Evolutionary conservation across 345 rosid genomes (phyloP), one percentile per base, ranked within the genome.

Genomic region (Aethionema arabicum): DNA sequence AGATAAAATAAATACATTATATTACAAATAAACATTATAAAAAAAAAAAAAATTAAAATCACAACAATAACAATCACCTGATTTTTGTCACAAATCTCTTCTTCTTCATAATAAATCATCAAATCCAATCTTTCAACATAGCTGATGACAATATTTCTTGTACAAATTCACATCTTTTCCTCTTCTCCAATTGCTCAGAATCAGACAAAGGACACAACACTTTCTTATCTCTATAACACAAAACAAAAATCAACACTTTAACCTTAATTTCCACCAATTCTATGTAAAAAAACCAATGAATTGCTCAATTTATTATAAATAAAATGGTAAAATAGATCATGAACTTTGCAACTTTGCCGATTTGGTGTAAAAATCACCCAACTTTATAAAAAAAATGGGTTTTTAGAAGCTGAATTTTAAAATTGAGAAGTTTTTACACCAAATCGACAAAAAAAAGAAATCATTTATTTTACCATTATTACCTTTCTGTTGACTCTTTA

Each of bases 101-200:
- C 2, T 21, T 21, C 27, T 53, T 70, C 69, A 70, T 46, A 70
- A 70, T 46, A 70, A 68, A 54, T 50, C 56, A 46, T 56, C 74
- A 11, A 33, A 12, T 42, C 39, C 64, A 35, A 35, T 35, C 3
- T 2, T 35, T 38, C 66, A 84, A 61, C 68, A 89, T 74, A 59
- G 87, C 79, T 51, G 96, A 86, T 42, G 77, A 66, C 49, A 84
- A 56, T 15, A 89, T 60, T 63, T 79, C 85, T 78, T 78, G 91
- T 72, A 84, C 84, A 78, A 79, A 89, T 58, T 77, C 74, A 49
- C 89, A 72, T 72, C 78, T 84, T 37, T 73, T 79, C 32, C 81
- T 77, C 79, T 81, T 84, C 83, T 84, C 96, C 61, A 61, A 46
- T 14, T 74, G 78, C 49, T 80, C 84, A 72, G 77, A 67, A 61